A percentile compares a stretch with the other conserved stretches of the same genome.
These are phyloP conservation scores for Solanum virginianum DNA, from an alignment of 257 asterid genomes.

Conservation along the genomic window DNA sequence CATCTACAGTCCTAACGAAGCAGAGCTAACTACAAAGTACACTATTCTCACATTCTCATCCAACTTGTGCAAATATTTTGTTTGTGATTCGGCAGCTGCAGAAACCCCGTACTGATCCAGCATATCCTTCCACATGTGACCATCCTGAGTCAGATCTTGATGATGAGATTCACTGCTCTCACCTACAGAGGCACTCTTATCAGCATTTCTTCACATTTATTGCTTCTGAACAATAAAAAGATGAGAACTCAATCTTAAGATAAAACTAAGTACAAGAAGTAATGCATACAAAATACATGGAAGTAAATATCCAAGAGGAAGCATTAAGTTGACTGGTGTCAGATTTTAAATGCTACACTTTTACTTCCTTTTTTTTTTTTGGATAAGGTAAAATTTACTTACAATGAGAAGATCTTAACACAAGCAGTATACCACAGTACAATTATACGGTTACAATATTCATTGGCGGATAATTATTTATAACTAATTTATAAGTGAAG, in stretches of 20 bases:
- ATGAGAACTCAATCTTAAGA: neutral
- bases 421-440: neutral
- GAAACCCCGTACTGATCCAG: constrained; percentile 26
- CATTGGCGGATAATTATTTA: neutral
- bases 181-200: constrained; percentile 34
- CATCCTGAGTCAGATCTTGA: constrained; percentile 27
- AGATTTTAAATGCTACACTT: neutral
- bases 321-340: neutral
- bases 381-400: neutral
- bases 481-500: too few relatives aligned
- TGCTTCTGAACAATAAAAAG: neutral
- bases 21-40: neutral
- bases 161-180: constrained; percentile 18
- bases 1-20: neutral
- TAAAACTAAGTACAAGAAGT: neutral
- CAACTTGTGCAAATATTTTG: constrained; percentile 5
- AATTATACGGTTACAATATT: neutral
- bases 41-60: constrained; percentile 25
- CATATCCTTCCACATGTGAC: constrained; percentile 47
- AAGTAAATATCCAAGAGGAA: neutral
- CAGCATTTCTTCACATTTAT: neutral
- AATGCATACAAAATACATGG: neutral
- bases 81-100: constrained; percentile 22
- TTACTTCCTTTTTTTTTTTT: neutral
- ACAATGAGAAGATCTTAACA: neutral